Evolutionary conservation across 768 basidiomycete genomes (phyloP), one percentile per base, ranked within the genome.

Genomic region (Hemileccinum rubropunctum): DNA sequence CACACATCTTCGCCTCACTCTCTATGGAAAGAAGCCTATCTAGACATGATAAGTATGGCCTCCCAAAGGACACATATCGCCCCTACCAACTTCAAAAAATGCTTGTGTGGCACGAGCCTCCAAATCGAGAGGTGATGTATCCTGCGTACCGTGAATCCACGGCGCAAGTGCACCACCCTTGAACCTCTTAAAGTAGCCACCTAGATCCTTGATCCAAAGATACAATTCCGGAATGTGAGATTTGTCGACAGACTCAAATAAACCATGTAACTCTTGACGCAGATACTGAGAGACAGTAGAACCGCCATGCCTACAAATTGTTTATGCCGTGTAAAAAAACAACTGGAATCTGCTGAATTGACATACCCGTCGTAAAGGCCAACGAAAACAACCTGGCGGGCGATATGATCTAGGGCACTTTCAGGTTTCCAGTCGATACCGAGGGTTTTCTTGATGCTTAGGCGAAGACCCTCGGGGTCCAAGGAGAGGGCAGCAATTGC

Each of bases 171-270:
- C 82, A 11, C 94, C 94, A 8, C 94, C 94, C 57, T 72, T 76
- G 69, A 90, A 98, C 42, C 94, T 81, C 60, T 84, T 88, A 67
- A 94, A 98, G 67, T 98, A 98, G 14, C 94, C 94, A 7, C 91
- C 92, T 6, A 86, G 66, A 59, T 85, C 83, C 56, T 86, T 86
- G 45, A 86, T 78, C 84, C 88, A 91, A 10, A 74, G 75, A 58
- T 82, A 86, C 18, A 91, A 70, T 27, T 90, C 88, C 5, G 88
- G 86, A 26, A 94, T 83, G 21, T 81, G 75, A 1, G 76, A 66
- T 61, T 87, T 86, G 60, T 88, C 61, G 6, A 82, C 89, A 6
- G 82, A 82, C 67, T 95, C 92, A 52, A 95, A 86, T 45, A 93
- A 71, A 2, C 84, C 83, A 59, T 95, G 92, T 11, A 95, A 70